Percentiles rank a stretch among this genome's conserved stretches.
These are phyloP conservation scores for Rostrohypoxylon terebratum DNA, from an alignment of 495 filamentous ascomycete species.

Conservation along the genomic window DNA sequence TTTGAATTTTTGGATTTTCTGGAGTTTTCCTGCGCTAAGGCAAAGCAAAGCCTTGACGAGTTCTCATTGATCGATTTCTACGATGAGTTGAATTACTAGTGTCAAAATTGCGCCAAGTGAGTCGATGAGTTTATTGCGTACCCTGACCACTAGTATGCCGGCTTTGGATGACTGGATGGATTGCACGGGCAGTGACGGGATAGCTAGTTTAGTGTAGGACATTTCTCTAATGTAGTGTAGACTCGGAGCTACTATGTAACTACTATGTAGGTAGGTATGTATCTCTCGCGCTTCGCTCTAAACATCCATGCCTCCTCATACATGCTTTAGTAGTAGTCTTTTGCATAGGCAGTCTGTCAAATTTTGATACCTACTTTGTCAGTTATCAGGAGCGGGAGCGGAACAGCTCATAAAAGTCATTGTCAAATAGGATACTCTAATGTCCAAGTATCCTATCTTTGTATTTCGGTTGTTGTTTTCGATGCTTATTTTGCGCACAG, in stretches of 20 bases:
- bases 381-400: background rate
- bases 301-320: slow-evolving; percentile 1
- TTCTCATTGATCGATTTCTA: slow-evolving; percentile 5
- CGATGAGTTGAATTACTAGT: background rate
- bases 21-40: slow-evolving; percentile 30
- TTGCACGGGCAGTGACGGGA: background rate
- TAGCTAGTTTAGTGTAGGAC: background rate
- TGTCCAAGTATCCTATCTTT: background rate
- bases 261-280: too few relatives aligned
- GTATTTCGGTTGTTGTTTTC: background rate
- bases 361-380: background rate
- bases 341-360: background rate
- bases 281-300: slow-evolving; percentile 12
- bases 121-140: slow-evolving; percentile 29
- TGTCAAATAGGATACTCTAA: background rate
- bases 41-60: slow-evolving; percentile 6
- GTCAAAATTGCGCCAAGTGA: background rate
- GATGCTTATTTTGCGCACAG: slow-evolving; percentile 17
- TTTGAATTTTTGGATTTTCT: slow-evolving; percentile 27
- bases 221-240: too few relatives aligned
- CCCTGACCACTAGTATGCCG: slow-evolving; percentile 31
- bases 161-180: background rate
- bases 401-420: background rate
- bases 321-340: background rate
- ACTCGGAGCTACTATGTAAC: slow-evolving; percentile 12